These are phyloP conservation scores for Cyberlindnera sargentensis DNA, from an alignment of 805 yeast species.

Conservation along the genomic window DNA sequence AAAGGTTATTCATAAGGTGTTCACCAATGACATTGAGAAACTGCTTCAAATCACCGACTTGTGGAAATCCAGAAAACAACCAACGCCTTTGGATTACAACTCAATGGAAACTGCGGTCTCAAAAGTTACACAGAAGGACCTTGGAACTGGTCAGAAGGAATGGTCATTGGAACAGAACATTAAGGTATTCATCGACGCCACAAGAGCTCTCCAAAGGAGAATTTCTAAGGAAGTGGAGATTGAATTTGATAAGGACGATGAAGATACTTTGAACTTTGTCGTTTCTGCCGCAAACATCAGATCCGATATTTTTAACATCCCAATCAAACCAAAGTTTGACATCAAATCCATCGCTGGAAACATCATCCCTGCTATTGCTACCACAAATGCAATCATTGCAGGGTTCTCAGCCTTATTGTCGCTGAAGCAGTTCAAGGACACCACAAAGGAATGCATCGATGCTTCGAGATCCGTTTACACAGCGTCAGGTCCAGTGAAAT, in stretches of 20 bases:
- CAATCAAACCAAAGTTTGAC: constrained; percentile 70
- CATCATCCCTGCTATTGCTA: constrained; percentile 97
- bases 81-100: constrained; percentile 48
- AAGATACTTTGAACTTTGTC: constrained; percentile 83
- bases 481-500: constrained; percentile 48
- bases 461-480: constrained; percentile 45
- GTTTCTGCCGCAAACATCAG: constrained; percentile 79
- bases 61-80: constrained; percentile 70
- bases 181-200: constrained; percentile 45
- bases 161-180: constrained; percentile 66
- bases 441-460: constrained; percentile 23
- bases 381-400: constrained; percentile 92
- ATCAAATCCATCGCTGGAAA: constrained; percentile 95
- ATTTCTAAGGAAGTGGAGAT: constrained; percentile 31
- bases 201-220: constrained; percentile 45
- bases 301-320: constrained; percentile 63
- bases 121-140: constrained; percentile 13
- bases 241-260: constrained; percentile 91
- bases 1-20: constrained; percentile 53
- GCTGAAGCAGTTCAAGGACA: constrained; percentile 40
- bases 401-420: constrained; percentile 80
- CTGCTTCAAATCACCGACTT: constrained; percentile 62
- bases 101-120: constrained; percentile 13
- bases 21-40: constrained; percentile 70
- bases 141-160: constrained; percentile 29